Base-by-base conservation (phyloP, 2,329 filamentous ascomycete species). In the Colletotrichum shisoi region DNA sequence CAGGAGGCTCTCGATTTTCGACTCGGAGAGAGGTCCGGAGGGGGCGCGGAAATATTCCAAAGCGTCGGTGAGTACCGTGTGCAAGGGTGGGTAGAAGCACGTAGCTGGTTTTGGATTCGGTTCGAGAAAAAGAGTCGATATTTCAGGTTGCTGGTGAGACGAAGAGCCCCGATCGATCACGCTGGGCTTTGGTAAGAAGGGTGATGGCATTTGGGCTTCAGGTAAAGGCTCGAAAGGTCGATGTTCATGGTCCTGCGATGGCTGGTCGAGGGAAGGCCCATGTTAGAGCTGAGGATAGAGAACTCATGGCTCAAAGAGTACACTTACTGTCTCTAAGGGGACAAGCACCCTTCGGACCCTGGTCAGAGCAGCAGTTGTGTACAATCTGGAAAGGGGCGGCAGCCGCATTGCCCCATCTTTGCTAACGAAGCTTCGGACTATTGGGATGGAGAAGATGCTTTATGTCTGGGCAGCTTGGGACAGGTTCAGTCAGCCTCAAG, bases 331-430 rank as follows among this genome's bases (percentile, higher is more conserved):
- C 51, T 40, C 34, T 48, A 42, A 42, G 13, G 31, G 53, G 34
- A 21, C 24, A 39, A 37, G 48, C 27, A 37, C n/a, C 68, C 68
- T 57, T 19, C 62, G 51, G 53, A 57, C 51, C 46, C 48, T 69
- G 9, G 58, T 69, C 54, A 69, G 48, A 53, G 59, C 53, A 57
- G 59, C 27, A 42, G 52, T 34, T 34, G 31, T 40, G 57, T 59
- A 42, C 52, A 57, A 52, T 65, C 61, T 63, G 19, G 66, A 57
- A 46, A 58, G 61, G 40, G 42, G 57, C 57, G 57, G 53, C 57
- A 60, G 61, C 57, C 69, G 67, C 69, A 70, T 70, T 48, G 60
- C 64, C 57, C 69, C 69, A 70, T 70, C 24, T 67, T 68, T 27
- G 46, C 64, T 44, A 59, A 37, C 56, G 46, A 59, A 37, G 13